These are phyloP conservation scores for Pichia cactophila DNA, from an alignment of 1,139 yeast species.

Conservation along the genomic window DNA sequence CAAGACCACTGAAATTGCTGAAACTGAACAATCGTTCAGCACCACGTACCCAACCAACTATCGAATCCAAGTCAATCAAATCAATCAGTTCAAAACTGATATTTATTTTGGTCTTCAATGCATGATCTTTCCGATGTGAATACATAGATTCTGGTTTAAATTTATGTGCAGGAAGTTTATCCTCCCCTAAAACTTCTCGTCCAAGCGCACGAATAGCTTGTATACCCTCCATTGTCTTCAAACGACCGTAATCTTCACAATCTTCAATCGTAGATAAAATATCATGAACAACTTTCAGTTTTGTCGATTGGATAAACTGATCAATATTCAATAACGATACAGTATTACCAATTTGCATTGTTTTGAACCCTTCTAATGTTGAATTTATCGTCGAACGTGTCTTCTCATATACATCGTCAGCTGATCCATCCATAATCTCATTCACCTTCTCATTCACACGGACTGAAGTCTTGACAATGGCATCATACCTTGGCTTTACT, in stretches of 20 bases:
- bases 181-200: conserved; percentile 47
- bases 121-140: conserved; percentile 57
- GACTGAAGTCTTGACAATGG: conserved; percentile 43
- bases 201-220: conserved; percentile 61
- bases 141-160: conserved; percentile 84
- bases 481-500: conserved; percentile 59
- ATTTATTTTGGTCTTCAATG: conserved; percentile 48
- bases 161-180: conserved; percentile 46
- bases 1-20: conserved; percentile 1
- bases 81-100: conserved; percentile 58
- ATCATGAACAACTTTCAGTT: conserved; percentile 56
- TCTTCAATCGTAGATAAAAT: conserved; percentile 55
- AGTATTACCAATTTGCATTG: conserved; percentile 37
- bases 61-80: conserved; percentile 47
- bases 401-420: conserved; percentile 51
- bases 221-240: conserved; percentile 51
- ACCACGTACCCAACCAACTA: conserved; percentile 21
- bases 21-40: conserved; percentile 8
- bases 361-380: conserved; percentile 33
- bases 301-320: conserved; percentile 65
- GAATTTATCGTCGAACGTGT: conserved; percentile 48
- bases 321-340: conserved; percentile 59
- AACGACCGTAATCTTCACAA: conserved; percentile 65
- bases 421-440: conserved; percentile 51
- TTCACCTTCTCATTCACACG: conserved; percentile 55